These are phyloP conservation scores for Picea mariana DNA, from an alignment of 83 land plant species.

Conservation along the genomic window DNA sequence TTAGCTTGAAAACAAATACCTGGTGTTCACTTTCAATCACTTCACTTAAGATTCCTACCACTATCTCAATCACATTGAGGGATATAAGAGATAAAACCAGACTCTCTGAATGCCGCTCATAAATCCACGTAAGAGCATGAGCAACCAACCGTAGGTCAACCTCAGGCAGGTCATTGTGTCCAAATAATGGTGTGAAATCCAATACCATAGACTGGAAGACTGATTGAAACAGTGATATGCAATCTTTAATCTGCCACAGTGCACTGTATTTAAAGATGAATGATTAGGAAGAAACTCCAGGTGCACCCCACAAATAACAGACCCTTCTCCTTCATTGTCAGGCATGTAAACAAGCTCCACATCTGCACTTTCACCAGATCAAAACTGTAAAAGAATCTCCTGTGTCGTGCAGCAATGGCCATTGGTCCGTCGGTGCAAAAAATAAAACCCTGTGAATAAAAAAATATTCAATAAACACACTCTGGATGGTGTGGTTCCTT, in stretches of 20 bases:
- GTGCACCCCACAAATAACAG: slow-evolving; percentile 40
- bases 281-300: slow-evolving; percentile 51
- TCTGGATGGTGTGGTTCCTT: no score
- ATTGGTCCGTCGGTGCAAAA: no score
- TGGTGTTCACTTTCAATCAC: slow-evolving; percentile 49
- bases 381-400: no score
- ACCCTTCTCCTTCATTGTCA: slow-evolving; percentile 44
- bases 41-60: slow-evolving; percentile 53
- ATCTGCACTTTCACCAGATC: no score
- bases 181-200: slow-evolving; percentile 59
- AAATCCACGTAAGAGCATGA: slow-evolving; percentile 51
- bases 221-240: slow-evolving; percentile 46
- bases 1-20: slow-evolving; percentile 56
- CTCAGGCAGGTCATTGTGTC: slow-evolving; percentile 48
- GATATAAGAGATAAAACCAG: slow-evolving; percentile 31
- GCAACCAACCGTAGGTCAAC: slow-evolving; percentile 43
- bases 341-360: slow-evolving; percentile 17
- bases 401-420: no score
- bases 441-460: no score
- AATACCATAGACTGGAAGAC: slow-evolving; percentile 51
- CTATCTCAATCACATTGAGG: slow-evolving; percentile 50
- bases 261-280: slow-evolving; percentile 25
- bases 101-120: slow-evolving; percentile 43
- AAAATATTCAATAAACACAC: no score
- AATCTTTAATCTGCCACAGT: slow-evolving; percentile 46